Base-by-base conservation (phyloP, 2,329 filamentous ascomycete species). In the Onygenales sp. region DNA sequence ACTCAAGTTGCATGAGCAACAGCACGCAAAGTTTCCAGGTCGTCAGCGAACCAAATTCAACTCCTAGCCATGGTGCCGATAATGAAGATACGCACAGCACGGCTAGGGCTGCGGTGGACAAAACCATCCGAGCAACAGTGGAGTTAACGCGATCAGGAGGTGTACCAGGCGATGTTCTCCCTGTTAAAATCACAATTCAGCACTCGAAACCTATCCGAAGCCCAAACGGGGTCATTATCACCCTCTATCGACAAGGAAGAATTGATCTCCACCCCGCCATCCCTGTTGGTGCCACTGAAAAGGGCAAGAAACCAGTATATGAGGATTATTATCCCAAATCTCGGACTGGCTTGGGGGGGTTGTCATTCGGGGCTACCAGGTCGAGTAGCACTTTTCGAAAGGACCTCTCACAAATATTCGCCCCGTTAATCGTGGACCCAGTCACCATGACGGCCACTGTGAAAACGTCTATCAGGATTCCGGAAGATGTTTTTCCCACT, bases 331-430 rank as follows among this genome's bases (percentile, higher is more conserved):
- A 91, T 65, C 90, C 91, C 4, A 88, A 85, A 62, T 95, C 90
- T 2, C 84, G 86, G 56, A 94, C 90, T 0, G 91, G 90, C 0
- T 78, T 96, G 7, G 88, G 87, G 13, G 91, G 91, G 0, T 75
- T 97, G 32, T 94, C 91, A 1, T 77, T 97, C 42, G 89, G 88
- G 1, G 93, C 89, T 1, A 87, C 87, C 6, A 86, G 89, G 39
- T 91, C 90, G 2, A 92, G 84, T 66, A 93, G 91, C 68, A 81
- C 93, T n/a, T 97, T 96, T 67, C 86, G 93, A 52, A 97, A 97
- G 68, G 93, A 98, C 67, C 75, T 98, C 3, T 86, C 88, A 4
- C 93, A 98, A 68, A 85, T 87, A 1, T 89, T 94, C 54, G 86
- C 87, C 17, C 91, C 93, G 4, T 76, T 98, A 45, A 89, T 96